phyloP scores from a whole-genome alignment of 169 alveolate genomes.

The Plasmodium vinckei region DNA sequence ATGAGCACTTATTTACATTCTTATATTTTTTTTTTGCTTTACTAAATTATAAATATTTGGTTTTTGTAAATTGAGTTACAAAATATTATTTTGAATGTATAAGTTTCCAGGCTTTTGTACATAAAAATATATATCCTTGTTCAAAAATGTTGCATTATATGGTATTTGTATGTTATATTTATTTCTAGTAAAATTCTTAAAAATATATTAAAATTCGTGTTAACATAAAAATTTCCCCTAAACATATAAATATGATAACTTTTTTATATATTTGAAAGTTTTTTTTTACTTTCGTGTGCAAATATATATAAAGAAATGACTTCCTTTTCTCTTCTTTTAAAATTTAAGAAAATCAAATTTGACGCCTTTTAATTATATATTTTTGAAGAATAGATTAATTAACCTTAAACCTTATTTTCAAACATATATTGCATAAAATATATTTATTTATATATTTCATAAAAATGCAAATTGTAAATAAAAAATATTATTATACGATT shows the following conservation, averaged over 20 bases:
- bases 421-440: too few relatives aligned
- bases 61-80: too few relatives aligned
- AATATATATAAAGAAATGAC: background rate
- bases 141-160: background rate
- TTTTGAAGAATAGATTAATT: too few relatives aligned
- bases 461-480: too few relatives aligned
- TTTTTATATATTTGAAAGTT: conserved; percentile 1
- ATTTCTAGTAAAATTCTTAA: conserved; percentile 16
- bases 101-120: background rate
- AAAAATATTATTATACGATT: too few relatives aligned
- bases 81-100: too few relatives aligned
- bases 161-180: background rate
- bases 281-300: conserved; percentile 12
- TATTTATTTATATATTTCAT: too few relatives aligned
- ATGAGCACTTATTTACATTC: too few relatives aligned
- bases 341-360: conserved; percentile 25
- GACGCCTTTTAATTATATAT: background rate
- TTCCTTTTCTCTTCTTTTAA: background rate
- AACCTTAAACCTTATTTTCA: too few relatives aligned
- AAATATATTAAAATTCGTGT: conserved; percentile 6
- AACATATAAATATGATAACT: conserved; percentile 13
- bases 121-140: background rate
- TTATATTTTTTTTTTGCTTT: too few relatives aligned
- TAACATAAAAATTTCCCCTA: conserved; percentile 7
- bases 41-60: too few relatives aligned